Evolutionary conservation across 805 yeast genomes (phyloP), one percentile per base, ranked within the genome.

Genomic region (Blastobotrys attinorum): DNA sequence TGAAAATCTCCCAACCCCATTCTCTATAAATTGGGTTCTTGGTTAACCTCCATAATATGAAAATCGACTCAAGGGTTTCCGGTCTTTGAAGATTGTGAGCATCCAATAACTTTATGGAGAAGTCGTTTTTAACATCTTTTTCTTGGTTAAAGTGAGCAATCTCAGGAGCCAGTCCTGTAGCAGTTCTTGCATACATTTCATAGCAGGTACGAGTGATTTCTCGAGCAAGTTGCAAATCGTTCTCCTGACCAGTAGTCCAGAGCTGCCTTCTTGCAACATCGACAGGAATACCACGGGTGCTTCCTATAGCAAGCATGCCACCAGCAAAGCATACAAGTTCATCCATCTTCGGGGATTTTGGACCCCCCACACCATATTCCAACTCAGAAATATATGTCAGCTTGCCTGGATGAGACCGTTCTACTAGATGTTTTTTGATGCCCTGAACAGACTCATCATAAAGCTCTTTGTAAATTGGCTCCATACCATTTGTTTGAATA

Each of bases 311-410:
- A 48, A 89, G 73, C 48, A 84, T 71, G 0, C 96, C 96, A 45
- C 96, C 95, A 58, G 84, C 76, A 63, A 87, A 88, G 61, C 97
- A 89, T 21, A 87, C 96, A 47, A 86, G 67, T 63, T 89, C 96
- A 59, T 89, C 96, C 95, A 89, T 85, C 58, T 86, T 87, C 15
- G 78, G 66, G 13, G 81, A 75, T 13, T 81, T 61, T 2, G 68
- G 64, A 0, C 82, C 79, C 4, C 62, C 64, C n/a, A 85, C 54
- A 8, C 96, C 96, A 22, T 62, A 52, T 18, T 81, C 84, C 40
- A 77, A 71, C 61, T 89, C 97, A 8, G 95, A 95, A 45, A 88
- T 70, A 56, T 71, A 89, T 0, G 82, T 71, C 20, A 83, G 66
- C 1, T 73, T 72, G 52, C 64, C 74, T 3, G 95, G 94, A 31